Conservation (phyloP, 305 asterid genomes). For the Rubia occidens region DNA sequence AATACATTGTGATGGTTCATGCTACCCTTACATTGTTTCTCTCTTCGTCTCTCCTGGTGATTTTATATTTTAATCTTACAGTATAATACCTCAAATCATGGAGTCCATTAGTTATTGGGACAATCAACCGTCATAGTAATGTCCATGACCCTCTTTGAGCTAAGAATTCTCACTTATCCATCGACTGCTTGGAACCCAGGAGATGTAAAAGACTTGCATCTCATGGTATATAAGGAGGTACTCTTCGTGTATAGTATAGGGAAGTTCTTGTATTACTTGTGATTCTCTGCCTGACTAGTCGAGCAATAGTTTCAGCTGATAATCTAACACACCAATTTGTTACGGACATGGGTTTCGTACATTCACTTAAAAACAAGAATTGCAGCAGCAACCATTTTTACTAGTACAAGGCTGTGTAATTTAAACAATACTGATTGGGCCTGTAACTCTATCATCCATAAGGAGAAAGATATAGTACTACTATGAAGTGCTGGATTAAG, state of each 20-base stretch:
- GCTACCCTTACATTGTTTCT: constrained; percentile 3
- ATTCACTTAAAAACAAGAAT: constrained; percentile 2
- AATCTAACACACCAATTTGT: neutral
- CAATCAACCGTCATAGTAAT: neutral
- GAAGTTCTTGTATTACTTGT: neutral
- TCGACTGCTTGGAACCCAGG: neutral
- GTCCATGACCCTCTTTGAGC: neutral
- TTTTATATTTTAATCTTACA: neutral
- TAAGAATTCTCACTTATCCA: neutral
- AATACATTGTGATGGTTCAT: neutral
- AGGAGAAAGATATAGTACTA: too few relatives aligned
- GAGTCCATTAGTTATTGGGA: constrained; percentile 1
- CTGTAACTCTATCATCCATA: neutral
- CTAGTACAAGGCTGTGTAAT: neutral
- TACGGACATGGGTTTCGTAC: neutral
- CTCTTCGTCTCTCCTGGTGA: neutral
- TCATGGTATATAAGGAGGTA: neutral
- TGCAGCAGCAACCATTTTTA: neutral
- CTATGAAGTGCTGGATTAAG: neutral
- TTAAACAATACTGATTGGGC: neutral
- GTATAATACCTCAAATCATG: neutral
- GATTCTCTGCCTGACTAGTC: neutral
- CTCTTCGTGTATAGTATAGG: too few relatives aligned
- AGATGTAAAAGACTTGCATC: neutral
- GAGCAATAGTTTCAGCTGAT: neutral